Base-by-base conservation (phyloP, 225 moss, liverwort and hornwort genomes). In the Straminergon stramineum region DNA sequence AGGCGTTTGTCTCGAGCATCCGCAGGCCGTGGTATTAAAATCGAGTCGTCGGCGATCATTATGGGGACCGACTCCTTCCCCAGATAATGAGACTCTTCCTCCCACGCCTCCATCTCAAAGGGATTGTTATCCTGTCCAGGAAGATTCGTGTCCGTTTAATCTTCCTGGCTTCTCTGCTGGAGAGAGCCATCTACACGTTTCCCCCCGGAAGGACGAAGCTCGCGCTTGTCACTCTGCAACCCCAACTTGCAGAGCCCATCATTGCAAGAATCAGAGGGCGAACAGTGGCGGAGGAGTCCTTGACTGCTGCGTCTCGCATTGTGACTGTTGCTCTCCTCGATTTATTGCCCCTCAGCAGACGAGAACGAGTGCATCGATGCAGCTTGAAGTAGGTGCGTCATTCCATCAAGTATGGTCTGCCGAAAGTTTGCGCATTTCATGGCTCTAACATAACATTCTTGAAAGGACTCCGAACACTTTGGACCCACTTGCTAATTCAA, bases 341-440 rank as follows among this genome's bases (percentile, higher is more conserved):
- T 53, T 80, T 41, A 53, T 80, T 52, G 57, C 56, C 58, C 90
- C 76, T 85, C 77, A 76, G 1, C 82, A 84, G 56, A 73, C 35
- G 16, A 83, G 84, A 76, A 61, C 51, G 61, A 80, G 43, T 88
- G 68, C 67, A 69, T 66, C 77, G 41, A 80, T 87, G 90, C 86
- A 90, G 63, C 87, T 93, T 86, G 90, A 94, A 94, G 64, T 94
- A 83, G 94, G 94, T 94, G 88, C 68, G 90, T 86, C 63, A 68
- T 67, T 68, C 82, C 58, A 55, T 61, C 65, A 88, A 87, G 16
- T 48, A 57, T 65, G 31, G 17, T 84, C 43, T 70, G 45, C 86
- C 30, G 17, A 86, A 66, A 82, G 22, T 71, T 77, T 83, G 55
- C 23, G 10, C 35, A 20, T 76, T 13, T 84, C 61, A 62, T 86